A percentile compares a stretch with the other conserved stretches of the same genome.
Conservation (phyloP, 1,139 yeast species). For the Petasospora rhodanensis region DNA sequence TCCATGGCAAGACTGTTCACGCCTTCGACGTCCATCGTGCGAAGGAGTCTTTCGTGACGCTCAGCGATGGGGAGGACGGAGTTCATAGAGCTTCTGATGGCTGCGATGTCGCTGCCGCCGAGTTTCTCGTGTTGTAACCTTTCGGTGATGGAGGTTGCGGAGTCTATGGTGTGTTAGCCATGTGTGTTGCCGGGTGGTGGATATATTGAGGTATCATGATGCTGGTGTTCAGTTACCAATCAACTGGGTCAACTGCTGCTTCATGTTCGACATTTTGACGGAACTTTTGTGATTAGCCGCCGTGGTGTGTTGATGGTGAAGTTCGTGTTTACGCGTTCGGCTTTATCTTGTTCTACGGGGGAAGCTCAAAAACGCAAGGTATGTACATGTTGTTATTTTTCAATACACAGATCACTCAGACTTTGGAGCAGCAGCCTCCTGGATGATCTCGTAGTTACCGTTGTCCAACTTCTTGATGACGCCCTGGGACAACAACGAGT, state of each 20-base stretch:
- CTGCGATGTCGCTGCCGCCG: conserved; percentile 16
- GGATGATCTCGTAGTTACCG: conserved; percentile 40
- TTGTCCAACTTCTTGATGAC: conserved; percentile 44
- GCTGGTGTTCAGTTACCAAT: conserved; percentile 1
- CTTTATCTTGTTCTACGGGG: too few species aligned
- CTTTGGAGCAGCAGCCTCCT: conserved; percentile 14
- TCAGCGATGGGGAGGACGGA: conserved; percentile 22
- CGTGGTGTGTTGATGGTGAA: too few species aligned
- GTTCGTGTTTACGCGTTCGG: too few species aligned
- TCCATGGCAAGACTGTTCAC: conserved; percentile 5
- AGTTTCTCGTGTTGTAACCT: conserved; percentile 9
- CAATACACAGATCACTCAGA: conserved; percentile 1
- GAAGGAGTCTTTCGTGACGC: conserved; percentile 18
- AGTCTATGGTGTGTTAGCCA: conserved; percentile 7
- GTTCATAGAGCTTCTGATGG: conserved; percentile 16
- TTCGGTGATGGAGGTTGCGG: conserved; percentile 14
- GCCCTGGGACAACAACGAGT: conserved; percentile 61
- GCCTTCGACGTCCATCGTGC: conserved; percentile 16
- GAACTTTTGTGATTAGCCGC: conserved; percentile 1
- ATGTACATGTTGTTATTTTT: background rate
- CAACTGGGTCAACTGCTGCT: conserved; percentile 5
- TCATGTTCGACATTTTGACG: conserved; percentile 4
- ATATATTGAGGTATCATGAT: too few species aligned
- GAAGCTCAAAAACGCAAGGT: background rate
- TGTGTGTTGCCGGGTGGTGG: too few species aligned